Conservation (phyloP, 2,329 filamentous ascomycete species). For the Stylonectria norvegica region DNA sequence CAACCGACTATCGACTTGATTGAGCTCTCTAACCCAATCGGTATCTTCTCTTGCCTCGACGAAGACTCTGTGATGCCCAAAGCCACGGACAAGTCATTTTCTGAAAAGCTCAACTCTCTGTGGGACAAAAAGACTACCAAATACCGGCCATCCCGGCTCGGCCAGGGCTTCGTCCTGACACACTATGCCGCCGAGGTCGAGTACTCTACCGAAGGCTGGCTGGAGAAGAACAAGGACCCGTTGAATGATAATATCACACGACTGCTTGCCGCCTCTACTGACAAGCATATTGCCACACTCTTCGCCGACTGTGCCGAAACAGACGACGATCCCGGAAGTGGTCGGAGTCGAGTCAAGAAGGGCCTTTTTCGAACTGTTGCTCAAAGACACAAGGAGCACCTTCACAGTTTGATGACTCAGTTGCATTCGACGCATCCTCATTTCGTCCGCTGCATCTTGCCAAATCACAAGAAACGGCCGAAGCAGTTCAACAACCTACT, state of each 20-base stretch:
- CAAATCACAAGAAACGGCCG: slow-evolving; percentile 95
- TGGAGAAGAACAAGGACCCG: slow-evolving; percentile 99
- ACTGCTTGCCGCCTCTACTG: slow-evolving; percentile 74
- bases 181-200: slow-evolving; percentile 98
- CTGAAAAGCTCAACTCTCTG: slow-evolving; percentile 91
- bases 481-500: slow-evolving; percentile 89
- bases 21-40: slow-evolving; percentile 92
- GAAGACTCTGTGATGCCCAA: slow-evolving; percentile 99
- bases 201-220: slow-evolving; percentile 90
- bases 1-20: slow-evolving; percentile 98
- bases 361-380: slow-evolving; percentile 95
- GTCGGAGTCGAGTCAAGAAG: slow-evolving; percentile 85
- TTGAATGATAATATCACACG: slow-evolving; percentile 95
- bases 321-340: slow-evolving; percentile 68
- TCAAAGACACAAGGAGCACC: slow-evolving; percentile 94
- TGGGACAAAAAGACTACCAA: slow-evolving; percentile 97
- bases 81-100: slow-evolving; percentile 94
- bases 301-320: slow-evolving; percentile 84
- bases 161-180: slow-evolving; percentile 90
- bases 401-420: slow-evolving; percentile 93
- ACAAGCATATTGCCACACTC: slow-evolving; percentile 77
- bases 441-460: slow-evolving; percentile 95
- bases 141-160: slow-evolving; percentile 82
- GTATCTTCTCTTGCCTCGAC: slow-evolving; percentile 96
- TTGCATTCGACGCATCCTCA: slow-evolving; percentile 96